Evolutionary conservation across 139 green algal genomes (phyloP), one percentile per base, ranked within the genome.

Genomic region (Micractinium sp.): DNA sequence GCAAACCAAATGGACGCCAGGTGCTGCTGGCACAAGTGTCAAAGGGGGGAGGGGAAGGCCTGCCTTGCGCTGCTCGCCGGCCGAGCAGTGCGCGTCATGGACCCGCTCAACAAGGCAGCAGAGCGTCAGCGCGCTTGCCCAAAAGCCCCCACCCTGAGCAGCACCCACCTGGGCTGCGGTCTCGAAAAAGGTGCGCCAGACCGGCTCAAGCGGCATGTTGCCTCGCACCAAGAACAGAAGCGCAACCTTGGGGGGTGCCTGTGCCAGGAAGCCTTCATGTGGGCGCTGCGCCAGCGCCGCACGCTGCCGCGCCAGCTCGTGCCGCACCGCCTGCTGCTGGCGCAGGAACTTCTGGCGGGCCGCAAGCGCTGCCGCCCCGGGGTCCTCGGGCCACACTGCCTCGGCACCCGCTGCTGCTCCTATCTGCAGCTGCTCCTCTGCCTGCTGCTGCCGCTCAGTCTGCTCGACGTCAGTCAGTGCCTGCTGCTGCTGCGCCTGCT

Each of bases 161-260:
- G 14, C 38, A 22, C 79, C 29, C 31, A 80, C 47, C 85, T 80
- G 85, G 27, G 39, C n/a, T 27, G 85, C 73, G 3, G 73, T 36
- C n/a, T 56, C 39, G 23, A 90, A 90, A 33, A 90, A 92, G 23
- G 41, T 15, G 35, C 85, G 47, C 90, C 90, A 92, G 15, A 85
- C 81, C 3, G 82, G 33, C 67, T 92, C 90, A 14, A 85, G 82
- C 4, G 90, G 90, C 87, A 92, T 71, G 22, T 38, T 25, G 35
- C 87, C 82, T 19, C 90, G 75, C 29, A 73, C 81, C 61, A 92
- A 82, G 67, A 92, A 92, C 76, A 92, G 29, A 4, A 92, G 67
- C 3, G 90, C 90, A 7, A 92, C 87, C 22, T 80, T 79, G 3
- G 85, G 85, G 23, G 67, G 35, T 35, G 75, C 19, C 18, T 41